Conservation (phyloP, 305 asterid genomes). For the Withania somnifera region DNA sequence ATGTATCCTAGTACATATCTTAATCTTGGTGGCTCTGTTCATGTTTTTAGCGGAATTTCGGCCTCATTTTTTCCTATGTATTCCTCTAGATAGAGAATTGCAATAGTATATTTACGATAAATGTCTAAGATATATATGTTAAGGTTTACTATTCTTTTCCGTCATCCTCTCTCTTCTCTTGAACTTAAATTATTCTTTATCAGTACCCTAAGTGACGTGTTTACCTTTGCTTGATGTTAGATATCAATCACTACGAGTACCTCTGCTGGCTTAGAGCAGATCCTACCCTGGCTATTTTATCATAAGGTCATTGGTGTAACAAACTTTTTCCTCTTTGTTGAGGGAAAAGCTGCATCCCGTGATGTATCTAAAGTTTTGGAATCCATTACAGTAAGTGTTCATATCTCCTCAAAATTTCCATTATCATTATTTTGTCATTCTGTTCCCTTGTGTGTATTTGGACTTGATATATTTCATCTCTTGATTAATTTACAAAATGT, state of each 20-base stretch:
- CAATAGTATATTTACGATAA: not conserved
- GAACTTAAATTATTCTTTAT: not conserved
- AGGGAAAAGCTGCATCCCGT: constrained; percentile 75
- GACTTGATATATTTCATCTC: not conserved
- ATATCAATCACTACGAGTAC: constrained; percentile 65
- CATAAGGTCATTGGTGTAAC: constrained; percentile 69
- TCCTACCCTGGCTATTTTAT: constrained; percentile 67
- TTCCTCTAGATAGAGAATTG: not conserved
- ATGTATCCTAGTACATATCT: not conserved
- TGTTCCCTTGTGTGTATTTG: not conserved
- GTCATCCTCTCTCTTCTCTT: not conserved
- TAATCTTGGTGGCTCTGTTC: not conserved
- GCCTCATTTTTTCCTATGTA: not conserved
- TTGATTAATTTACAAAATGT: not conserved
- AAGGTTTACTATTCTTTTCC: too few relatives aligned
- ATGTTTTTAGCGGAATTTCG: not conserved
- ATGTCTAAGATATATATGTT: not conserved
- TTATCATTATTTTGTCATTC: not conserved
- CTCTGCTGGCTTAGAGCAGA: constrained; percentile 70
- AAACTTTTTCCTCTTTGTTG: constrained; percentile 66
- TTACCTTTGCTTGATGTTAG: constrained; percentile 18
- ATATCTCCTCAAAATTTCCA: not conserved
- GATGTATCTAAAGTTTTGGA: constrained; percentile 59
- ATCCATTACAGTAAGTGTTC: constrained; percentile 51
- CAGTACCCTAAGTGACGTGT: not conserved